Evolutionary conservation across 179 eudicot genomes (phyloP).

Genomic region (Drosera spatulata): DNA sequence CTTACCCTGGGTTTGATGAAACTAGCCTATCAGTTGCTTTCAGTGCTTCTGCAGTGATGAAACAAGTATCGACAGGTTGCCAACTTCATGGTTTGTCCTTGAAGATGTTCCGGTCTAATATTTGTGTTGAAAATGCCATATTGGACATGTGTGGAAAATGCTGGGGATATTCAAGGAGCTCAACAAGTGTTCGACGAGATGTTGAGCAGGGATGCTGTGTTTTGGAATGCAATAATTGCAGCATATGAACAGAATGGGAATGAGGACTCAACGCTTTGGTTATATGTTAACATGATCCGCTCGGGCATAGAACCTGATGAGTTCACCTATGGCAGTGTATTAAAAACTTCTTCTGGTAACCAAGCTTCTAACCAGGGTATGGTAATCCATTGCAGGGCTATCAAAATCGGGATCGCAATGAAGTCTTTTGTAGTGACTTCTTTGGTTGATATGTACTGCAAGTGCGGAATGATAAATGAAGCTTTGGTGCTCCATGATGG

Average conservation of each 20-base stretch:
- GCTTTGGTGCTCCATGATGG: constrained; percentile 37
- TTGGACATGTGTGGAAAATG: constrained; percentile 85
- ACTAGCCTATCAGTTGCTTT: constrained; percentile 69
- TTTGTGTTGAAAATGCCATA: constrained; percentile 57
- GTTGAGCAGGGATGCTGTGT: constrained; percentile 65
- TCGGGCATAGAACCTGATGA: constrained; percentile 75
- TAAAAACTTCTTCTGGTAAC: constrained; percentile 61
- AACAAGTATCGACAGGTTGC: constrained; percentile 34
- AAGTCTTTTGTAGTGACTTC: constrained; percentile 50
- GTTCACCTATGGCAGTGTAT: constrained; percentile 86
- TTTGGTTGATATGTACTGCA: constrained; percentile 66
- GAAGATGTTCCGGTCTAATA: constrained; percentile 36
- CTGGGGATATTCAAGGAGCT: constrained; percentile 50
- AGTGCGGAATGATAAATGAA: constrained; percentile 55
- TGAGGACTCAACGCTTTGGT: constrained; percentile 39
- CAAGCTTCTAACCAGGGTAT: constrained; percentile 36
- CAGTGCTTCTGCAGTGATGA: constrained; percentile 60
- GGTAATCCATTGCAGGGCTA: constrained; percentile 48
- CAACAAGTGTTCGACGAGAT: constrained; percentile 53
- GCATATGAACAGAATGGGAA: constrained; percentile 73
- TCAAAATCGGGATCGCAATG: constrained; percentile 60
- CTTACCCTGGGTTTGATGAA: constrained; percentile 64
- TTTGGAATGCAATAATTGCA: constrained; percentile 90
- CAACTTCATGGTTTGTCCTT: constrained; percentile 61
- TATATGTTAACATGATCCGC: constrained; percentile 55